Conservation (phyloP, 768 basidiomycete genomes). For the Boletellus emodensis region DNA sequence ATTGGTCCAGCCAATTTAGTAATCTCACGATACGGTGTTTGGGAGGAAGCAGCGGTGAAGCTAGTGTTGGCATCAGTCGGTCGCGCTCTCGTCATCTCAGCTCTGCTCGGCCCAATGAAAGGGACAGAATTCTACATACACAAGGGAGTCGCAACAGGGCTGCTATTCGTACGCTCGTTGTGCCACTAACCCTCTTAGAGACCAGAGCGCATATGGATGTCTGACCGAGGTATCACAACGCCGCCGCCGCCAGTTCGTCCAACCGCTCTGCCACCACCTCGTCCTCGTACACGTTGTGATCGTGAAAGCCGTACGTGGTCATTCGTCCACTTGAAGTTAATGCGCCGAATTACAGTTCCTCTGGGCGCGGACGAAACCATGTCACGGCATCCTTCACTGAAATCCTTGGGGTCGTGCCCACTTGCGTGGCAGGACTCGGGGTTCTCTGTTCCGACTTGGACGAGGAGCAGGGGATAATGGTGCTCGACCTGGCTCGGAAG, state of each 20-base stretch:
- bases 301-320: slow-evolving; percentile 34
- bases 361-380: slow-evolving; percentile 41
- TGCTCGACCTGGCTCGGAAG: slow-evolving; percentile 35
- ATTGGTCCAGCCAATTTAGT: too few relatives aligned
- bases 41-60: too few relatives aligned
- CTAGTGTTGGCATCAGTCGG: too few relatives aligned
- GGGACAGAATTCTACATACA: too few relatives aligned
- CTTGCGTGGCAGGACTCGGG: not conserved
- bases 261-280: slow-evolving; percentile 44
- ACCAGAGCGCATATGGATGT: too few relatives aligned
- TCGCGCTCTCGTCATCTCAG: too few relatives aligned
- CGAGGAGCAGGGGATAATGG: slow-evolving; percentile 16
- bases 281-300: slow-evolving; percentile 44
- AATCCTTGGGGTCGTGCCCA: slow-evolving; percentile 7
- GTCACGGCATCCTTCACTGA: slow-evolving; percentile 4
- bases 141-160: too few relatives aligned
- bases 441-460: too few relatives aligned
- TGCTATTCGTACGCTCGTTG: too few relatives aligned
- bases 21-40: too few relatives aligned
- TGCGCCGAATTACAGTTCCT: slow-evolving; percentile 43
- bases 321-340: slow-evolving; percentile 32
- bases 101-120: too few relatives aligned
- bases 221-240: slow-evolving; percentile 30
- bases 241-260: slow-evolving; percentile 37
- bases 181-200: too few relatives aligned